A percentile compares a stretch with the other conserved stretches of the same genome.
phyloP scores from a whole-genome alignment of 1,284 basidiomycete genomes.

The Malassezia globosa region DNA sequence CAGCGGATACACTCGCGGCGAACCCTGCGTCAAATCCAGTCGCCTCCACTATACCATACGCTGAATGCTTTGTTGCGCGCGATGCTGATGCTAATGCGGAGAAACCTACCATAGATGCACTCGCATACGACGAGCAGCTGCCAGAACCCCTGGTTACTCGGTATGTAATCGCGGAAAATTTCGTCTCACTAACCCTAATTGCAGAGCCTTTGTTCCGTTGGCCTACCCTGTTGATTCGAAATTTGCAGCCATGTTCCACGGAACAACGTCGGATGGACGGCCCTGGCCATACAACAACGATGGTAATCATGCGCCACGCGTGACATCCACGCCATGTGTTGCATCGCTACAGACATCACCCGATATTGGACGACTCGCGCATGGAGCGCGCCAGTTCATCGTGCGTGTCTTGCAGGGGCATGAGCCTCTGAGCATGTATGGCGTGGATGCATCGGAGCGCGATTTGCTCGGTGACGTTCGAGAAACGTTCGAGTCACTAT shows the following conservation, averaged over 20 bases:
- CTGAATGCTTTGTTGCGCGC: slow-evolving; percentile 7
- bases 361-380: slow-evolving; percentile 20
- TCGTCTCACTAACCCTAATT: background rate
- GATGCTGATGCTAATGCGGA: slow-evolving; percentile 10
- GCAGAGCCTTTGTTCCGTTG: slow-evolving; percentile 23
- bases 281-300: background rate
- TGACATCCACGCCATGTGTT: slow-evolving; percentile 19
- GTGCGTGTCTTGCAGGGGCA: slow-evolving; percentile 26
- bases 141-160: background rate
- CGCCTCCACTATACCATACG: slow-evolving; percentile 6
- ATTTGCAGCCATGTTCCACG: slow-evolving; percentile 26
- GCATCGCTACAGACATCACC: slow-evolving; percentile 27
- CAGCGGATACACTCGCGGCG: too few relatives aligned
- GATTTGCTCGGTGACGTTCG: slow-evolving; percentile 35
- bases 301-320: background rate
- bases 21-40: background rate
- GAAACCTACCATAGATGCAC: slow-evolving; percentile 4
- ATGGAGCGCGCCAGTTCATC: slow-evolving; percentile 21
- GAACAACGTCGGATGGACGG: slow-evolving; percentile 19
- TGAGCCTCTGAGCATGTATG: slow-evolving; percentile 23
- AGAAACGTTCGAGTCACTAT: slow-evolving; percentile 31
- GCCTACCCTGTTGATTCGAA: slow-evolving; percentile 27
- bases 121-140: background rate
- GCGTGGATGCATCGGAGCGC: slow-evolving; percentile 22
- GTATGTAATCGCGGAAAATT: too few relatives aligned